Evolutionary conservation across 75 land plant species (phyloP).

Genomic region (Selaginella moellendorffii): DNA sequence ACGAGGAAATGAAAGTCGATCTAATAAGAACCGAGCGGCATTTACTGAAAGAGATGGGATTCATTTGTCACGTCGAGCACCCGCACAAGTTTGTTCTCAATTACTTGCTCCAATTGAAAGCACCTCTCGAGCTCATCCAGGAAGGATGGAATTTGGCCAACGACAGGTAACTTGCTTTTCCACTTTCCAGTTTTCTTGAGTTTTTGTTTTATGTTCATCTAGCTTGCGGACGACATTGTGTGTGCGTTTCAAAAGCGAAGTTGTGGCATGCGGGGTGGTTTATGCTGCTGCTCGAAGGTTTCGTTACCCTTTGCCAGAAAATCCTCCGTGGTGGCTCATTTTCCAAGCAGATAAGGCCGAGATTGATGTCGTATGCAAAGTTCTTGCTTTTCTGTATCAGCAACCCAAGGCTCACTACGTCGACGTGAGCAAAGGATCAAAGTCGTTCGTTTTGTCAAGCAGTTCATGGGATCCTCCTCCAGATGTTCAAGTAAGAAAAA

Average conservation of each 20-base stretch:
- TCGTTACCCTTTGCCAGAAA: constrained; percentile 68
- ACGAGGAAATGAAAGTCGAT: constrained; percentile 65
- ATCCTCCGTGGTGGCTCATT: constrained; percentile 86
- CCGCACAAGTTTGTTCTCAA: constrained; percentile 94
- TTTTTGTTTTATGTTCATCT: constrained; percentile 24
- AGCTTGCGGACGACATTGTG: constrained; percentile 92
- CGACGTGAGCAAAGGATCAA: constrained; percentile 58
- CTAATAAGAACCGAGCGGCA: constrained; percentile 81
- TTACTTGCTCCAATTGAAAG: constrained; percentile 55
- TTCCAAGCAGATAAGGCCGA: constrained; percentile 85
- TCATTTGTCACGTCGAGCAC: constrained; percentile 95
- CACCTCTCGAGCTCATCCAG: constrained; percentile 62
- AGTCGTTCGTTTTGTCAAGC: constrained; percentile 45
- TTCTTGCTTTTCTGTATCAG: constrained; percentile 58
- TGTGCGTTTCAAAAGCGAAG: constrained; percentile 97
- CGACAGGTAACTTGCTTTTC: constrained; percentile 52
- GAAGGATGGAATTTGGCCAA: constrained; percentile 96
- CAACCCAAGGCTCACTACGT: constrained; percentile 70
- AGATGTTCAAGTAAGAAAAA: constrained; percentile 31
- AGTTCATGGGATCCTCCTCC: constrained; percentile 41
- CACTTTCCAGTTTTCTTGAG: not conserved
- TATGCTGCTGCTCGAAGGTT: constrained; percentile 95
- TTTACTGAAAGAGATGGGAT: constrained; percentile 92
- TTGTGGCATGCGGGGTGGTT: constrained; percentile 97
- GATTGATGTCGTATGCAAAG: constrained; percentile 72